phyloP scores from a whole-genome alignment of 805 yeast species.

The Trichomonascus vanleenenianus region DNA sequence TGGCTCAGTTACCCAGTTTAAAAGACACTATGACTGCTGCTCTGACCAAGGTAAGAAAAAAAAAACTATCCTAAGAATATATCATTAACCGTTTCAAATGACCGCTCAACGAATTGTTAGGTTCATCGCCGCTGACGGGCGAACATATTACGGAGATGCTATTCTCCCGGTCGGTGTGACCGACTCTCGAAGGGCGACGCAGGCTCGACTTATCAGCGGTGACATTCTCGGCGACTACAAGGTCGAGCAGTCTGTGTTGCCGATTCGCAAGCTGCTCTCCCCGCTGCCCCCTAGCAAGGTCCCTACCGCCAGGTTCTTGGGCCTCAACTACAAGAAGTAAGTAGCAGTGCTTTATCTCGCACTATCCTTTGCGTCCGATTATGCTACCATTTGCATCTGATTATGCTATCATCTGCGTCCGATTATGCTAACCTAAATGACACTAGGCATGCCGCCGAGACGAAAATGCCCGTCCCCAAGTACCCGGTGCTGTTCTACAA shows the following conservation, averaged over 20 bases:
- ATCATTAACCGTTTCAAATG: background rate
- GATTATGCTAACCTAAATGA: no score
- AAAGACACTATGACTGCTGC: no score
- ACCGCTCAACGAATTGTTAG: conserved; percentile 37
- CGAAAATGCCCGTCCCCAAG: conserved; percentile 36
- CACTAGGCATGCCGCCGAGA: conserved; percentile 31
- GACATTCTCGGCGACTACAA: conserved; percentile 35
- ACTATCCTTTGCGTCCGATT: no score
- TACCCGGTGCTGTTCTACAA: conserved; percentile 46
- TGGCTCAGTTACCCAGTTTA: no score
- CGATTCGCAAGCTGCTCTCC: conserved; percentile 32
- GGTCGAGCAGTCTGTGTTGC: conserved; percentile 32
- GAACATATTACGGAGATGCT: conserved; percentile 42
- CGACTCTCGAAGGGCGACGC: conserved; percentile 34
- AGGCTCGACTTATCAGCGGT: conserved; percentile 41
- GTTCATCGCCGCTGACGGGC: conserved; percentile 39
- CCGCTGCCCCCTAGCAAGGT: conserved; percentile 35
- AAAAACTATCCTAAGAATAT: no score
- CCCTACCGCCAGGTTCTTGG: conserved; percentile 39
- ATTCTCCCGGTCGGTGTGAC: conserved; percentile 28
- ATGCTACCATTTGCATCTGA: no score
- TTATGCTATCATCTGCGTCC: no score
- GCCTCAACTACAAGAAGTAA: conserved; percentile 41
- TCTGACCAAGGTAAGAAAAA: no score
- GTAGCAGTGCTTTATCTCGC: conserved; percentile 23